Percentiles rank a stretch among this genome's conserved stretches.
phyloP scores from a whole-genome alignment of 2,329 filamentous ascomycete species.

The Ophiocordyceps camponoti-saundersi region DNA sequence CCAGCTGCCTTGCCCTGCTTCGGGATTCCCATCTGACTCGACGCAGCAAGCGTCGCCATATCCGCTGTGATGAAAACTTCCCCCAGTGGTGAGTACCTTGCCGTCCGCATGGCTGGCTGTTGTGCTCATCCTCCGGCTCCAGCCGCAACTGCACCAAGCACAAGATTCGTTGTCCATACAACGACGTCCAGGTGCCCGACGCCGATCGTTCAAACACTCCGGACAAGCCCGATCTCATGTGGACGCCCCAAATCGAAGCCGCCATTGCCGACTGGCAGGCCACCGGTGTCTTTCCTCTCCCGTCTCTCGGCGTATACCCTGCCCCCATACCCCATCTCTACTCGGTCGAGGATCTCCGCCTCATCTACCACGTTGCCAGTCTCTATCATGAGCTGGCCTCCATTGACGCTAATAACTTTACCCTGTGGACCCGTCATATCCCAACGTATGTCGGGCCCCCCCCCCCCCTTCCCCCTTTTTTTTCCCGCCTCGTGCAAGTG shows the following conservation, averaged over 20 bases:
- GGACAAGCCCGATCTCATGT: constrained; percentile 56
- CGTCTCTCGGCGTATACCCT: constrained; percentile 61
- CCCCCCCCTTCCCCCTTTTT: too few species aligned
- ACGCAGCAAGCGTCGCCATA: constrained; percentile 75
- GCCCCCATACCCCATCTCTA: constrained; percentile 56
- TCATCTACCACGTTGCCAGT: constrained; percentile 81
- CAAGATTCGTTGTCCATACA: constrained; percentile 95
- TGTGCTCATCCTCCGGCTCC: neutral
- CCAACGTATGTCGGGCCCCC: constrained; percentile 51
- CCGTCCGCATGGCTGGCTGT: too few species aligned
- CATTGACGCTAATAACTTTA: constrained; percentile 66
- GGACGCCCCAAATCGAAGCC: constrained; percentile 71
- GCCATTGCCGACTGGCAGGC: constrained; percentile 70
- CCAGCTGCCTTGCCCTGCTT: neutral
- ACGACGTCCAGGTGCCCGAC: constrained; percentile 57
- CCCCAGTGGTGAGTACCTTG: constrained; percentile 65
- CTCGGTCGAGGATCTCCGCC: constrained; percentile 60
- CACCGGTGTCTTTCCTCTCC: constrained; percentile 74
- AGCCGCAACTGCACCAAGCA: constrained; percentile 98
- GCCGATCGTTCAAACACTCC: constrained; percentile 42
- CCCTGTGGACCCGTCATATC: constrained; percentile 83
- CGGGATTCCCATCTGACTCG: constrained; percentile 3
- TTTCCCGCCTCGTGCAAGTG: too few species aligned
- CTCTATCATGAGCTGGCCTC: constrained; percentile 69
- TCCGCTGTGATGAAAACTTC: constrained; percentile 93